Evolutionary conservation across 2,329 filamentous ascomycete genomes (phyloP).

Genomic region (Colletotrichum truncatum): DNA sequence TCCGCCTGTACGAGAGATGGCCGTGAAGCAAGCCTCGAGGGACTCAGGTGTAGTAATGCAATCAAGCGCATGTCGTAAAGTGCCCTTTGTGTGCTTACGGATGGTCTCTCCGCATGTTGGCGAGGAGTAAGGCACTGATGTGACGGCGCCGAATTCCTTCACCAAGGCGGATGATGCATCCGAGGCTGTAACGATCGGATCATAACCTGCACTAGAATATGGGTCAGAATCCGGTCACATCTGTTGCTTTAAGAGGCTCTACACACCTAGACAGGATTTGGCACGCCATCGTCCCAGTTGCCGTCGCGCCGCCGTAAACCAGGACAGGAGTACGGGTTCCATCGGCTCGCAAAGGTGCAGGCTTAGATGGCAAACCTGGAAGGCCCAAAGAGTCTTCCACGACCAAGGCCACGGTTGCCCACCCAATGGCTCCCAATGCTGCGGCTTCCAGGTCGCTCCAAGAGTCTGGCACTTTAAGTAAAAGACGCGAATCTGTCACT

Average conservation of each 20-base stretch:
- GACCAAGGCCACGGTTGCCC: conserved; percentile 31
- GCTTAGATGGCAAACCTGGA: conserved; percentile 14
- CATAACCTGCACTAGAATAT: not conserved
- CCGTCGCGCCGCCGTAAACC: conserved; percentile 40
- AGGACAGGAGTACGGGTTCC: conserved; percentile 39
- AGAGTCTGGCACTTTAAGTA: conserved; percentile 32
- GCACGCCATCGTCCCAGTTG: conserved; percentile 38
- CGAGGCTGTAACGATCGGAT: not conserved
- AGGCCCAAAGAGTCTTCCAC: not conserved
- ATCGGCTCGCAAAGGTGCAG: conserved; percentile 25
- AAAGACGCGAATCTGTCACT: not conserved
- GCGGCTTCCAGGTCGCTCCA: conserved; percentile 35
- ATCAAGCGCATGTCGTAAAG: not conserved
- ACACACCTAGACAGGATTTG: conserved; percentile 39
- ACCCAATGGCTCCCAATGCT: conserved; percentile 36
- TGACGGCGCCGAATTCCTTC: not conserved
- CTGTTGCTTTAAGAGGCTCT: too few relatives aligned
- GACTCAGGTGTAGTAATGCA: conserved; percentile 9
- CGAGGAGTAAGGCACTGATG: not conserved
- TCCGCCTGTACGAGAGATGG: conserved; percentile 39
- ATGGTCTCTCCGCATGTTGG: not conserved
- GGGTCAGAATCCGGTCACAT: too few relatives aligned
- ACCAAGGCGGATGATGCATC: not conserved
- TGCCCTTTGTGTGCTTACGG: not conserved
- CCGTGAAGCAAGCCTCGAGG: conserved; percentile 34